phyloP scores from a whole-genome alignment of 176 grass and related monocot genomes.

The Hsuehochloa calcarea region DNA sequence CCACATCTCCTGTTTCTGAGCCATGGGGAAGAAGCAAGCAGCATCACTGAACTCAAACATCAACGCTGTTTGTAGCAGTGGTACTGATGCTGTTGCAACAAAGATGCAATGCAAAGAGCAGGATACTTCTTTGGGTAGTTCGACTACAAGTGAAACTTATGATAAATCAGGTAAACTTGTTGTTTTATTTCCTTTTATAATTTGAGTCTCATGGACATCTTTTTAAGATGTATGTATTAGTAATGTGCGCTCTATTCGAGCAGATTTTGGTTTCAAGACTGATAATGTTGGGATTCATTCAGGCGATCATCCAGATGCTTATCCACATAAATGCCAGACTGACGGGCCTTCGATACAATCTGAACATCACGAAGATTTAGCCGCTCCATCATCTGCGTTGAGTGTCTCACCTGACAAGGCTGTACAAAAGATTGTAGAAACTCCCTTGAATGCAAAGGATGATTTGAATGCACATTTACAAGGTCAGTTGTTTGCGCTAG shows the following conservation, averaged over 20 bases:
- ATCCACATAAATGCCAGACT: constrained; percentile 9
- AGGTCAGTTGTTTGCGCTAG: constrained; percentile 46
- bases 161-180: constrained; percentile 59
- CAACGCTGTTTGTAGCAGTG: constrained; percentile 10
- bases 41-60: not conserved
- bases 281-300: constrained; percentile 2
- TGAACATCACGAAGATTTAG: constrained; percentile 23
- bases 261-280: constrained; percentile 19
- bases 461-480: constrained; percentile 30
- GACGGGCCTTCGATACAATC: constrained; percentile 17
- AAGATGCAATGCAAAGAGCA: constrained; percentile 21
- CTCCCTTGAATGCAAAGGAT: constrained; percentile 9
- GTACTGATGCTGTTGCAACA: constrained; percentile 37
- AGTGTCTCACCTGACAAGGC: constrained; percentile 8
- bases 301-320: constrained; percentile 30
- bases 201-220: not conserved
- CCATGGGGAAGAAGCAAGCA: not conserved
- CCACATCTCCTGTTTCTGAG: constrained; percentile 19
- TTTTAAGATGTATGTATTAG: not conserved
- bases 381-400: not conserved
- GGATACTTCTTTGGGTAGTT: constrained; percentile 31
- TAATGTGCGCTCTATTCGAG: constrained; percentile 6
- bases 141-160: constrained; percentile 26
- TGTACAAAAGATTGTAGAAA: not conserved
- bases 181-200: constrained; percentile 10